Conservation (phyloP, 768 basidiomycete species). For the Lentinus brumalis region DNA sequence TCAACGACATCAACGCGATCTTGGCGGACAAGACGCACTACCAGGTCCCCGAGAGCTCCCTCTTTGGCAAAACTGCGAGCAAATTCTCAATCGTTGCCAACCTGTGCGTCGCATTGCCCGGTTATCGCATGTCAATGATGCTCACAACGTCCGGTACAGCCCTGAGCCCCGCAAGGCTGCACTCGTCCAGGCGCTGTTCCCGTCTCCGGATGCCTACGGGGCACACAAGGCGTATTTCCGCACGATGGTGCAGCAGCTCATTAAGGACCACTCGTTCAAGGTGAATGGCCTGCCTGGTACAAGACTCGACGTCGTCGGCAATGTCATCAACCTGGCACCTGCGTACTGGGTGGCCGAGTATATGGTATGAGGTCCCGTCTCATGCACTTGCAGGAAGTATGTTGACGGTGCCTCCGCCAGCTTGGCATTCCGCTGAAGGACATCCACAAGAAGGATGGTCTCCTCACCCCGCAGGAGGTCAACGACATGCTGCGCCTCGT, state of each 20-base stretch:
- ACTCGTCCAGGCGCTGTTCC: slow-evolving; percentile 17
- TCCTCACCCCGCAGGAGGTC: slow-evolving; percentile 49
- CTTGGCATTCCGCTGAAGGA: slow-evolving; percentile 51
- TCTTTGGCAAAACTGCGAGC: slow-evolving; percentile 11
- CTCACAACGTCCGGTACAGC: background rate
- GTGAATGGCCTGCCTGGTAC: slow-evolving; percentile 29
- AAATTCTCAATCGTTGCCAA: slow-evolving; percentile 10
- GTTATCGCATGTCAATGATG: background rate
- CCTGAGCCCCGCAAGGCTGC: slow-evolving; percentile 10
- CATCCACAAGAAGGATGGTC: slow-evolving; percentile 42
- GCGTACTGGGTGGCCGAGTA: slow-evolving; percentile 44
- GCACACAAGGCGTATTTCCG: slow-evolving; percentile 26
- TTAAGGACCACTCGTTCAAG: slow-evolving; percentile 15
- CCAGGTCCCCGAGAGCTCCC: slow-evolving; percentile 6
- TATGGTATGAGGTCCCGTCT: slow-evolving; percentile 31
- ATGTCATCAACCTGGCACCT: slow-evolving; percentile 48
- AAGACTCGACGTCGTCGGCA: slow-evolving; percentile 49
- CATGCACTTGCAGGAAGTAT: background rate
- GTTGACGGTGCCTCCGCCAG: slow-evolving; percentile 24
- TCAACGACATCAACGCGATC: slow-evolving; percentile 6
- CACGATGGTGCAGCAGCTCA: slow-evolving; percentile 31
- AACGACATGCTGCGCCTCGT: slow-evolving; percentile 44
- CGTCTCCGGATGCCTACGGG: slow-evolving; percentile 9
- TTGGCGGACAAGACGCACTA: slow-evolving; percentile 4
- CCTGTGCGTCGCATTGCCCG: slow-evolving; percentile 1